These are phyloP conservation scores for Fragosphaeria purpurea DNA, from an alignment of 2,329 filamentous ascomycete species.

Conservation along the genomic window DNA sequence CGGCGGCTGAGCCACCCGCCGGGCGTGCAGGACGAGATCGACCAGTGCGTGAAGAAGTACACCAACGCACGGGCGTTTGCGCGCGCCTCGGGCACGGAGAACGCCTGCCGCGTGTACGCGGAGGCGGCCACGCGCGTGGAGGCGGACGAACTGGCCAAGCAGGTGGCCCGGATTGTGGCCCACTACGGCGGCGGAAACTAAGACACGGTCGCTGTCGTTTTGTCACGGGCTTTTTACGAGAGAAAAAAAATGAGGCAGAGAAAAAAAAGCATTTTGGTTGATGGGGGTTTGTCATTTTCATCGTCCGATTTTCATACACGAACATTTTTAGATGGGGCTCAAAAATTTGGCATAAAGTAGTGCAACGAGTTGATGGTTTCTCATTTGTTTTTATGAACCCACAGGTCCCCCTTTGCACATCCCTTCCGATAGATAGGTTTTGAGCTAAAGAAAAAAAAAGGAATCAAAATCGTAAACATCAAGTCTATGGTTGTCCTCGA, in stretches of 20 bases:
- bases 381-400: too few relatives aligned
- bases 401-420: too few relatives aligned
- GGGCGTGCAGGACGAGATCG: slow-evolving; percentile 77
- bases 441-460: neutral
- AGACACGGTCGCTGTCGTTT: neutral
- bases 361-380: too few relatives aligned
- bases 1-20: slow-evolving; percentile 70
- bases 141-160: slow-evolving; percentile 79
- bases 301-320: too few relatives aligned
- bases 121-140: slow-evolving; percentile 85
- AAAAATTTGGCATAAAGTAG: too few relatives aligned
- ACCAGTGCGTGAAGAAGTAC: slow-evolving; percentile 81
- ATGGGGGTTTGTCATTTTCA: too few relatives aligned
- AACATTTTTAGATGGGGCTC: too few relatives aligned
- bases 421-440: too few relatives aligned
- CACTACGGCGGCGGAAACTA: slow-evolving; percentile 33
- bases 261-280: neutral
- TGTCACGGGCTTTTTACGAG: neutral
- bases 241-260: neutral
- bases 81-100: slow-evolving; percentile 87
- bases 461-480: neutral
- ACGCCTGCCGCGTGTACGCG: slow-evolving; percentile 90
- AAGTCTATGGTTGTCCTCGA: too few relatives aligned
- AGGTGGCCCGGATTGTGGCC: slow-evolving; percentile 68
- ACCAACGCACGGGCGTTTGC: slow-evolving; percentile 84